Percentiles rank a stretch among this genome's conserved stretches.
Conservation (phyloP, 768 basidiomycete species). For the Boletus subcaerulescens region DNA sequence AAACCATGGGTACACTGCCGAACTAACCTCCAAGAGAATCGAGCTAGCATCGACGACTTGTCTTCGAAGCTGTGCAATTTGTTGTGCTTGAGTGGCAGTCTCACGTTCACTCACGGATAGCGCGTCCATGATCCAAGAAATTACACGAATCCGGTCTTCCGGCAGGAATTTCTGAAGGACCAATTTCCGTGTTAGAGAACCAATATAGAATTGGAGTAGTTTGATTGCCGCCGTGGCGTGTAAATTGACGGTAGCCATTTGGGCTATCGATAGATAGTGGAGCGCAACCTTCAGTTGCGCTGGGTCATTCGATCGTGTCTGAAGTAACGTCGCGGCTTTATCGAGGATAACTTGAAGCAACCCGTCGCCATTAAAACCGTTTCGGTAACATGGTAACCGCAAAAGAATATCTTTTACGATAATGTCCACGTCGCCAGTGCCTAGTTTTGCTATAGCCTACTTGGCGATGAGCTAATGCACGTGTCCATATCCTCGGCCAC, state of each 20-base stretch:
- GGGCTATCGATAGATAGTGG: constrained; percentile 46
- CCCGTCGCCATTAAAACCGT: constrained; percentile 34
- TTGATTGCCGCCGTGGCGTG: constrained; percentile 41
- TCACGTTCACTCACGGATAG: constrained; percentile 39
- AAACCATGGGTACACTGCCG: not conserved
- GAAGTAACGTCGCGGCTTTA: constrained; percentile 34
- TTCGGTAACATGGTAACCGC: constrained; percentile 44
- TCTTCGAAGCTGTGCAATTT: constrained; percentile 37
- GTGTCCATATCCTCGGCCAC: not conserved
- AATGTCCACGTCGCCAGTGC: constrained; percentile 38
- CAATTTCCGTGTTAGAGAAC: constrained; percentile 41
- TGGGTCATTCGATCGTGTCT: constrained; percentile 28
- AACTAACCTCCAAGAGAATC: constrained; percentile 44
- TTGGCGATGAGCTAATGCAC: constrained; percentile 2
- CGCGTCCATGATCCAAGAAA: constrained; percentile 44
- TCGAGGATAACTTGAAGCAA: constrained; percentile 41
- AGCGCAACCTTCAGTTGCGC: constrained; percentile 37
- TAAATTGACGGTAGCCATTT: constrained; percentile 41
- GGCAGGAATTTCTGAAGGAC: constrained; percentile 44
- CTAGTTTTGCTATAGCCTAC: constrained; percentile 51
- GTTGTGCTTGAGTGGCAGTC: constrained; percentile 23
- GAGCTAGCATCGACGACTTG: constrained; percentile 51
- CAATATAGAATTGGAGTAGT: constrained; percentile 54
- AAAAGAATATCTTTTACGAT: constrained; percentile 56
- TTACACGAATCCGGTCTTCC: constrained; percentile 44